These are phyloP conservation scores for Eutrema japonicum DNA, from an alignment of 345 rosid species.

Conservation along the genomic window DNA sequence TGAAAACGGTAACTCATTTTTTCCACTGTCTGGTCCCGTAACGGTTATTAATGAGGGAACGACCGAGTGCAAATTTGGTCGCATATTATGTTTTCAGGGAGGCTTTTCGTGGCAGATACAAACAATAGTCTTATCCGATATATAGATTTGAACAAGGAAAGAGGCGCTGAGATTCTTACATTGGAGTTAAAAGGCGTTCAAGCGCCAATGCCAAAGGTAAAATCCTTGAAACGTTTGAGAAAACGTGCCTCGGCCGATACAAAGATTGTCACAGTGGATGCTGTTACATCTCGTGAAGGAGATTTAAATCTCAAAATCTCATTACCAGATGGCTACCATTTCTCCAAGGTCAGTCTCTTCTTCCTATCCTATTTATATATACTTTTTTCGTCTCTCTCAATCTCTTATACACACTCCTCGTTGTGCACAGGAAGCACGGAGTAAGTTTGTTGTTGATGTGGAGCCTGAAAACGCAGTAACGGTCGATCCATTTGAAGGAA, in stretches of 20 bases:
- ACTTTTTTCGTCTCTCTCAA: not conserved
- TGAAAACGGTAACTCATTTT: slow-evolving; percentile 58
- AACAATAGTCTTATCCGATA: slow-evolving; percentile 82
- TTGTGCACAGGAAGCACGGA: slow-evolving; percentile 70
- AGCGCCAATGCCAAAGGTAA: slow-evolving; percentile 68
- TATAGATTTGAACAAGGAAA: slow-evolving; percentile 61
- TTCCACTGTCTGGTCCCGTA: not conserved
- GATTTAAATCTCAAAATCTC: slow-evolving; percentile 67
- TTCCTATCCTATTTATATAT: not conserved
- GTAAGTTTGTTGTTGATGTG: slow-evolving; percentile 69
- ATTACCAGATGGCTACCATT: slow-evolving; percentile 77
- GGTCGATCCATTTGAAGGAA: slow-evolving; percentile 69
- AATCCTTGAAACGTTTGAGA: slow-evolving; percentile 71
- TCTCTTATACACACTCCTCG: slow-evolving; percentile 3
- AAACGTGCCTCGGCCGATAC: slow-evolving; percentile 73
- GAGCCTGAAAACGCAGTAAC: slow-evolving; percentile 71
- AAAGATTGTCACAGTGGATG: slow-evolving; percentile 56
- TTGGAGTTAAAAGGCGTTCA: slow-evolving; percentile 84
- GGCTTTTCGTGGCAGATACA: slow-evolving; percentile 82
- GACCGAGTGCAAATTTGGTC: not conserved
- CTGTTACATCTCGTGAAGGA: slow-evolving; percentile 67
- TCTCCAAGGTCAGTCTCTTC: slow-evolving; percentile 68
- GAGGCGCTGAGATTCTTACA: slow-evolving; percentile 61
- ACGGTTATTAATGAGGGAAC: not conserved
- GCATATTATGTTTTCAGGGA: slow-evolving; percentile 54